These are phyloP conservation scores for Saccharomycopsis malanga DNA, from an alignment of 805 yeast species.

Conservation along the genomic window DNA sequence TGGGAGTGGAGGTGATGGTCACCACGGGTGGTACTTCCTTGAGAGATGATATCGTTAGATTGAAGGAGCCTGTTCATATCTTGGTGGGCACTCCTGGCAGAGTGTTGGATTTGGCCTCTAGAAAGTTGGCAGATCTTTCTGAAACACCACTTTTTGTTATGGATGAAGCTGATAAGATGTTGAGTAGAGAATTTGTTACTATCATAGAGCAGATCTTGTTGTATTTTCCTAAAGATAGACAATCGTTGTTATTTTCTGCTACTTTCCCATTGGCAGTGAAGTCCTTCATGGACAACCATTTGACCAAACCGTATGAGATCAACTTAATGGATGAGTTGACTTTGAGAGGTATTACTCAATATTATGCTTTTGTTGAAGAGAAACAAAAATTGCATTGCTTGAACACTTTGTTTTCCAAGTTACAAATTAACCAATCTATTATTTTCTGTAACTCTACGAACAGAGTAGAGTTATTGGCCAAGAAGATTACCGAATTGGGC, in stretches of 20 bases:
- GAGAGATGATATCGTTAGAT: conserved; percentile 88
- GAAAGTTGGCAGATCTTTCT: conserved; percentile 79
- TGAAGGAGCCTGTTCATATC: conserved; percentile 88
- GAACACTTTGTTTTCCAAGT: conserved; percentile 87
- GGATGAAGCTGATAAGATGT: conserved; percentile 99
- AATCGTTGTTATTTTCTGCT: conserved; percentile 85
- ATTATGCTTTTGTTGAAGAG: conserved; percentile 96
- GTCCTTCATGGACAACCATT: conserved; percentile 83
- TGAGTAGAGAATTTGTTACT: conserved; percentile 80
- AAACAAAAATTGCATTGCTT: conserved; percentile 92
- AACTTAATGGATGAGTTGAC: conserved; percentile 97
- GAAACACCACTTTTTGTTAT: conserved; percentile 84
- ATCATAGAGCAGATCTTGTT: conserved; percentile 80
- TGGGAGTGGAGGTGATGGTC: conserved; percentile 91
- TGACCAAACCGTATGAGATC: conserved; percentile 88
- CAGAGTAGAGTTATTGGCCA: conserved; percentile 92
- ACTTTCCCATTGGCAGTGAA: conserved; percentile 95
- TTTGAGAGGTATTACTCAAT: conserved; percentile 92
- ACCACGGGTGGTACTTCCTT: conserved; percentile 96
- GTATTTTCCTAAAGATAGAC: conserved; percentile 73
- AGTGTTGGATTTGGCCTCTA: conserved; percentile 86
- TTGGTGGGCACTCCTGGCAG: conserved; percentile 98
- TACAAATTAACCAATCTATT: conserved; percentile 93
- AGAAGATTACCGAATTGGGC: conserved; percentile 92
- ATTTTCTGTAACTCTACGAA: conserved; percentile 96